Base-by-base conservation (phyloP, 306 rosid genomes). In the Prunus persica region DNA sequence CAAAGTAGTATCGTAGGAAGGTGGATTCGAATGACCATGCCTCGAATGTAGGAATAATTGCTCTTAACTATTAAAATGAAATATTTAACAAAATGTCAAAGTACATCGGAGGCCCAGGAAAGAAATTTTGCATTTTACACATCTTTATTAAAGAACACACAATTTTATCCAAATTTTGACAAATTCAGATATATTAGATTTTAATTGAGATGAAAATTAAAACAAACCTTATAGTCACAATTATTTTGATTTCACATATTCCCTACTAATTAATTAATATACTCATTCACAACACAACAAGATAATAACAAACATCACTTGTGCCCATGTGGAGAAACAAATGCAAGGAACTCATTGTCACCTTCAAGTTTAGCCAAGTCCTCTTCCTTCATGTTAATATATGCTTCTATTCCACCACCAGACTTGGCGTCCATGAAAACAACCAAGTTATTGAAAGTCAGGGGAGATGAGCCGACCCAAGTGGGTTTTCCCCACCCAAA, bases 401-500 rank as follows among this genome's bases (percentile, higher is more conserved):
- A 76, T 45, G 81, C 81, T 51, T 76, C 85, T 18, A 76, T 47
- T 66, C 85, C 85, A 46, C 70, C 71, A 8, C 85, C 85, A 5
- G 54, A 20, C 66, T 65, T 77, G 0, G 77, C 61, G 75, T 81
- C 85, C 47, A 76, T 30, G 52, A 81, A 54, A 41, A 47, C 58
- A 28, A 76, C 46, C 22, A 73, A 11, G 14, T 81, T 81, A 4
- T 62, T 79, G 25, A 81, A 85, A 7, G 78, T 69, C 4, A 77
- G 50, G 45, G 71, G 24, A 1, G 73, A 75, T 2, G 79, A 67
- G 18, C 75, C 74, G 2, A 78, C 75, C 88, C 88, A 85, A 32
- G 67, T 55, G 13, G 88, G 86, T 27, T 65, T 78, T 22, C 86
- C 88, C 80, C 81, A 81, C 32, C 88, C 86, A 16, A 85, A 81